Evolutionary conservation across 1,139 yeast genomes (phyloP), one percentile per base, ranked within the genome.

Genomic region (Nematodospora anomalae): DNA sequence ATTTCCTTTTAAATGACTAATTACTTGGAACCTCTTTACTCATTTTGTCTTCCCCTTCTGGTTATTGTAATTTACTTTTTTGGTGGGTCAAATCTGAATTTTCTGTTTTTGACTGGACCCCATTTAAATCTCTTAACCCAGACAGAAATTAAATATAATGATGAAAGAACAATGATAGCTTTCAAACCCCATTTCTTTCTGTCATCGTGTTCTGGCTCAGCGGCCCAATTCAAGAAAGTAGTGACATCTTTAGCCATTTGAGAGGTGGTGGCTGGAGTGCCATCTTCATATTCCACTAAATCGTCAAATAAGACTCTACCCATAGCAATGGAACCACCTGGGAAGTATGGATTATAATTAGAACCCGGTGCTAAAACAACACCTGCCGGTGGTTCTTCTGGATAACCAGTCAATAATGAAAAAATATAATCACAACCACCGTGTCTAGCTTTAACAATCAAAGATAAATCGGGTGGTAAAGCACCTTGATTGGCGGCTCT

Each of bases 401-500:
- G 97, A 76, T 92, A 92, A 61, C 99, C 98, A 47, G 98, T 92
- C 69, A 92, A 83, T 62, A 94, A 74, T 27, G 97, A 70, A 67
- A 92, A 92, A 66, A 92, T 85, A 72, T 94, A 92, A 67, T 94
- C 97, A 62, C 87, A 79, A 53, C 89, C 97, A 62, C 97, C 97
- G 72, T 92, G 98, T 80, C 99, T 87, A 53, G 98, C 97, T 80
- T 92, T 92, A 67, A 92, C 95, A 61, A 92, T 88, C 67, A 92
- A 79, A 28, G 97, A 89, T 64, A 92, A 81, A 73, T 92, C 99
- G 47, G 99, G 99, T 47, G 99, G 99, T 52, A 85, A 76, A 46
- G 98, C 97, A 69, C 99, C 98, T 73, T 88, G 97, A 78, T 92
- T 92, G 49, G 96, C 97, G 51, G 98, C 97, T 76, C 98, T 88